Evolutionary conservation across 139 green algal species (phyloP).

Genomic region (Asterochloris erici): DNA sequence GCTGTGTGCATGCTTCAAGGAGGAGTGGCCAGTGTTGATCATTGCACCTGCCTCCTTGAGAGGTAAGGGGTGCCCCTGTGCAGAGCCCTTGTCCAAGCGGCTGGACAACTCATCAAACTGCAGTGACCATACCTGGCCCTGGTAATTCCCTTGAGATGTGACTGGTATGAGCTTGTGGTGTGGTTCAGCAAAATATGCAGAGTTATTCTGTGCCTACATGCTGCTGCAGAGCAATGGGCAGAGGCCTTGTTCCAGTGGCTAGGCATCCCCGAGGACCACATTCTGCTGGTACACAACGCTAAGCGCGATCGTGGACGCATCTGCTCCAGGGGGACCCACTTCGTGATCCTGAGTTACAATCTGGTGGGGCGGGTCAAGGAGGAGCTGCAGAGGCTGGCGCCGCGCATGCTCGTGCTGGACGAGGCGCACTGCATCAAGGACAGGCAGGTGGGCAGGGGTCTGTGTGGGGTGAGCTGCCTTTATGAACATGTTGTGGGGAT

Average conservation of each 20-base stretch:
- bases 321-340: conserved; percentile 13
- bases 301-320: conserved; percentile 28
- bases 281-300: conserved; percentile 38
- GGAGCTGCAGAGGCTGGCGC: conserved; percentile 14
- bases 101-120: too few relatives aligned
- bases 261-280: conserved; percentile 33
- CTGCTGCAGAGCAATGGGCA: conserved; percentile 59
- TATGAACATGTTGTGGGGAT: neutral
- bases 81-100: too few relatives aligned
- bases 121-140: conserved; percentile 4
- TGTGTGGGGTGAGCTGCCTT: neutral
- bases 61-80: conserved; percentile 13
- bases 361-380: conserved; percentile 37
- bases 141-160: neutral
- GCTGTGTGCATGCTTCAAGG: conserved; percentile 59
- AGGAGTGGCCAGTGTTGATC: conserved; percentile 79
- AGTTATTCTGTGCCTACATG: neutral
- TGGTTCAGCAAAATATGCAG: too few relatives aligned
- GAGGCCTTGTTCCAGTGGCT: conserved; percentile 66
- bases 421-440: conserved; percentile 80
- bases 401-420: conserved; percentile 54
- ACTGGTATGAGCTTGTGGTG: too few relatives aligned
- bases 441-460: conserved; percentile 25
- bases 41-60: conserved; percentile 71
- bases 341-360: conserved; percentile 50